A percentile compares a stretch with the other conserved stretches of the same genome.
phyloP scores from a whole-genome alignment of 495 filamentous ascomycete genomes.

The Xylaria curta region DNA sequence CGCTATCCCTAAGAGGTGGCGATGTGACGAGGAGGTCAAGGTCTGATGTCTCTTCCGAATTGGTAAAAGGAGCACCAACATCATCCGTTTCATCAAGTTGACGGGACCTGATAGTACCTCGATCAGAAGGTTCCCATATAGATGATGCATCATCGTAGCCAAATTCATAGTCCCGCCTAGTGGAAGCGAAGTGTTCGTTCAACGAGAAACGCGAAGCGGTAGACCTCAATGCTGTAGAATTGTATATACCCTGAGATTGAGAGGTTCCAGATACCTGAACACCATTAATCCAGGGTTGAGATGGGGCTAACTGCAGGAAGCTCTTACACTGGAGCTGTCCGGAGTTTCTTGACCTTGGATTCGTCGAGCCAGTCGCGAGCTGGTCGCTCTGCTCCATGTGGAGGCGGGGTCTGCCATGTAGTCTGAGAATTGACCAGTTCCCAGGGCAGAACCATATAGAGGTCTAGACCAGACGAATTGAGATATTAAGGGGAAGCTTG shows the following conservation, averaged over 20 bases:
- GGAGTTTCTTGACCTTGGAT: not conserved
- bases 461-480: not conserved
- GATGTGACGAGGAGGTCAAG: not conserved
- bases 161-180: not conserved
- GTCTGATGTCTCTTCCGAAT: not conserved
- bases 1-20: not conserved
- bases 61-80: not conserved
- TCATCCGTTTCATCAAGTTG: not conserved
- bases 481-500: not conserved
- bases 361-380: not conserved
- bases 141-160: not conserved
- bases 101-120: not conserved
- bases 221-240: not conserved
- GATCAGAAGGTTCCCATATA: not conserved
- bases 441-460: not conserved
- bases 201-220: not conserved
- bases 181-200: slow-evolving; percentile 1
- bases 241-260: not conserved
- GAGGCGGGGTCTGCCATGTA: not conserved
- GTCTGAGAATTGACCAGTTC: not conserved
- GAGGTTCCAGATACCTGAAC: not conserved
- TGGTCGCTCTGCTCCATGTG: not conserved
- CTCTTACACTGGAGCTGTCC: not conserved
- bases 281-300: not conserved
- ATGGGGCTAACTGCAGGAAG: not conserved